These are phyloP conservation scores for Aureobasidium uvarum DNA, from an alignment of 2,329 filamentous ascomycete genomes.

Conservation along the genomic window DNA sequence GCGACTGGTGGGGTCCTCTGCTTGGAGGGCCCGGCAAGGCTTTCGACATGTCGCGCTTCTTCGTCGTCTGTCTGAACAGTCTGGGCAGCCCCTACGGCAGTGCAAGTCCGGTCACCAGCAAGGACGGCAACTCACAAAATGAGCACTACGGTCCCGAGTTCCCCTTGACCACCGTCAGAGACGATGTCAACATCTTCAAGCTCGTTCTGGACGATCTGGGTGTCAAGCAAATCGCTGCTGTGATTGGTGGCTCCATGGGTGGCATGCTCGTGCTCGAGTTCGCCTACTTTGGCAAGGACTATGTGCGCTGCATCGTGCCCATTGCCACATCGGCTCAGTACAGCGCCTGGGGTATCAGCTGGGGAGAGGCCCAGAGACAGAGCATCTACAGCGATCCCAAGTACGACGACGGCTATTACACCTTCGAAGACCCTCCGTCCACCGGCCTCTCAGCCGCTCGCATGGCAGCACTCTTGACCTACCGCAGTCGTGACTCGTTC, in stretches of 20 bases:
- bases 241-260: conserved; percentile 80
- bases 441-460: conserved; percentile 89
- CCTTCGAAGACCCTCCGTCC: conserved; percentile 78
- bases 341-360: conserved; percentile 87
- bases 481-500: conserved; percentile 94
- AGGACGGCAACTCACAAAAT: conserved; percentile 71
- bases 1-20: conserved; percentile 85
- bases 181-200: conserved; percentile 88
- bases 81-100: conserved; percentile 82
- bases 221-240: conserved; percentile 72
- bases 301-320: conserved; percentile 75
- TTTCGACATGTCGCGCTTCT: conserved; percentile 80
- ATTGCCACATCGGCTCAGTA: conserved; percentile 83
- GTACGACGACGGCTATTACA: conserved; percentile 95
- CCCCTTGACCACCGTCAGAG: conserved; percentile 87
- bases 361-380: conserved; percentile 84
- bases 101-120: conserved; percentile 84
- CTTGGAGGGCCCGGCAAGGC: conserved; percentile 74
- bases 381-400: conserved; percentile 98
- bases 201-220: conserved; percentile 77
- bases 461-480: conserved; percentile 95
- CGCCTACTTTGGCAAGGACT: conserved; percentile 85
- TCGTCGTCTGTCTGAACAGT: conserved; percentile 82
- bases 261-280: conserved; percentile 91
- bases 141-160: conserved; percentile 93